Conservation (phyloP, 1,139 yeast species). For the Candida sanyaensis region DNA sequence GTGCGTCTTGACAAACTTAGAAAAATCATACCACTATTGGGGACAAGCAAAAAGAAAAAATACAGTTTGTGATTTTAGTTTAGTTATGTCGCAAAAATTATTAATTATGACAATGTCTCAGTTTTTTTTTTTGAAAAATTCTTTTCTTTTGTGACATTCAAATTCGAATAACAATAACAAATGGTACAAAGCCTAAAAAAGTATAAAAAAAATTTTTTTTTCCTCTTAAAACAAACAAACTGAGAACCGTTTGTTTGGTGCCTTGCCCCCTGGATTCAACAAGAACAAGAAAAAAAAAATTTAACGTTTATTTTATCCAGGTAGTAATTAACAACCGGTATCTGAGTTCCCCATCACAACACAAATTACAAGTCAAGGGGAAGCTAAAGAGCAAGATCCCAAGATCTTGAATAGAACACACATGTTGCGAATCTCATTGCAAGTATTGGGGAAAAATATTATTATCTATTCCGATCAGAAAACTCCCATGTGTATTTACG, state of each 20-base stretch:
- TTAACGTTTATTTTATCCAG: neutral
- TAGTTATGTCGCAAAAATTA: neutral
- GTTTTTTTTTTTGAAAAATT: neutral
- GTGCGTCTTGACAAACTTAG: neutral
- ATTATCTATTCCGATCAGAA: too few species aligned
- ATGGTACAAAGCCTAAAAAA: neutral
- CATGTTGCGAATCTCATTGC: neutral
- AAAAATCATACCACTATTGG: neutral
- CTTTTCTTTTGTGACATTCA: neutral
- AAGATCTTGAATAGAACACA: neutral
- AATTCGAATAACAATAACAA: neutral
- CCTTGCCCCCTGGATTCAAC: conserved; percentile 1
- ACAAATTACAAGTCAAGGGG: neutral
- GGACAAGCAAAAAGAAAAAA: too few species aligned
- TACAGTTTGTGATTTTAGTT: neutral
- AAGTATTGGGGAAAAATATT: too few species aligned
- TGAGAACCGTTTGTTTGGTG: neutral
- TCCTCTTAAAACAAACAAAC: too few species aligned
- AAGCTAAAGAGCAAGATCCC: neutral
- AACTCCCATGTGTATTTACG: too few species aligned
- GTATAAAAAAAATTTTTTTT: neutral
- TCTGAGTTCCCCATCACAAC: conserved; percentile 1
- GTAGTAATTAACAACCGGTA: conserved; percentile 1
- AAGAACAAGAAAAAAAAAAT: neutral
- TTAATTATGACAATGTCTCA: neutral